A percentile compares a stretch with the other conserved stretches of the same genome.
phyloP scores from a whole-genome alignment of 805 yeast species.

The Zygoascus biomembranicola region DNA sequence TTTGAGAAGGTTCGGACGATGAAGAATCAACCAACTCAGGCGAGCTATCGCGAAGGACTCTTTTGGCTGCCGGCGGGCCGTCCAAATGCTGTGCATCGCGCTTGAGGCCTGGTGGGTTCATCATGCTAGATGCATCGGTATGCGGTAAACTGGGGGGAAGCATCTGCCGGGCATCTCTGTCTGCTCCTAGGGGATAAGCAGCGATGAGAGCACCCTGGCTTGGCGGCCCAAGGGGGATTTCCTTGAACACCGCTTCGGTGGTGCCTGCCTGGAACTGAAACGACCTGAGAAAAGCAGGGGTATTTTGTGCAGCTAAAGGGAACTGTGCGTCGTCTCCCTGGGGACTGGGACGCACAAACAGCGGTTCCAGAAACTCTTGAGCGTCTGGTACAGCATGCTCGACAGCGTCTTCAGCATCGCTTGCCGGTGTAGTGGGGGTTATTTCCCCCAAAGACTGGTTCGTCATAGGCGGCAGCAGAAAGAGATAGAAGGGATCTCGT shows the following conservation, averaged over 20 bases:
- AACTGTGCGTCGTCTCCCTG: neutral
- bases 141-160: neutral
- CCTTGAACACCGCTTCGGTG: neutral
- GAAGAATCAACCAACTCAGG: too few relatives aligned
- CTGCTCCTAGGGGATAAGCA: neutral
- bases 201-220: neutral
- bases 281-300: neutral
- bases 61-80: neutral
- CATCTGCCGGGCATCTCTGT: neutral
- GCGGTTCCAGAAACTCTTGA: neutral
- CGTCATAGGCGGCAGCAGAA: neutral
- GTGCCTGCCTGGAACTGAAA: neutral
- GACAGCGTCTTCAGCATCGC: neutral
- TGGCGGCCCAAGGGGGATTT: neutral
- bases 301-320: neutral
- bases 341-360: neutral
- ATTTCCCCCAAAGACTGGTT: neutral
- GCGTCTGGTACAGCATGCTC: neutral
- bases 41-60: too few relatives aligned
- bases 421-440: neutral
- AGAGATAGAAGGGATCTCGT: too few relatives aligned
- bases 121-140: neutral
- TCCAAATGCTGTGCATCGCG: neutral
- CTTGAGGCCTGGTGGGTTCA: neutral
- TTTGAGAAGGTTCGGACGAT: too few relatives aligned